phyloP scores from a whole-genome alignment of 2,329 filamentous ascomycete genomes.

The Chaetomium globosum region DNA sequence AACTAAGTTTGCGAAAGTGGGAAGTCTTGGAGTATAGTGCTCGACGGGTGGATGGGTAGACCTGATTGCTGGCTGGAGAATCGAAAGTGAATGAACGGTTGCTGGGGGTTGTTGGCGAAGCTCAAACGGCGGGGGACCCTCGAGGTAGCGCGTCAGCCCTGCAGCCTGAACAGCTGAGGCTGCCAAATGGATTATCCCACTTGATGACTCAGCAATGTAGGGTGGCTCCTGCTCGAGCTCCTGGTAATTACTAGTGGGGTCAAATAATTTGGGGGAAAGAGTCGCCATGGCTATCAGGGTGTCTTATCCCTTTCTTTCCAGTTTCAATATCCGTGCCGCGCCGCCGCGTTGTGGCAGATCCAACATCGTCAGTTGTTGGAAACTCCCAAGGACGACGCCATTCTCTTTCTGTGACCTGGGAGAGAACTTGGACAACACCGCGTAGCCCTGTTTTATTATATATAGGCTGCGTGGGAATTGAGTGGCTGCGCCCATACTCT shows the following conservation, averaged over 20 bases:
- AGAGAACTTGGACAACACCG: neutral
- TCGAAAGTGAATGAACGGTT: neutral
- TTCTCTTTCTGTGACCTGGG: neutral
- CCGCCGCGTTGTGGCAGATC: conserved; percentile 12
- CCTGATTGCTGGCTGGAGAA: neutral
- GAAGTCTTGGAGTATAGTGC: no score
- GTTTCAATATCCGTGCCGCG: conserved; percentile 1
- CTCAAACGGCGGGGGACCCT: conserved; percentile 11
- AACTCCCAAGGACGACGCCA: neutral
- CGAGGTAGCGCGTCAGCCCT: conserved; percentile 44
- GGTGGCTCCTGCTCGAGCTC: no score
- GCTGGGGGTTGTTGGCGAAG: conserved; percentile 15
- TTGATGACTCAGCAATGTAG: conserved; percentile 34
- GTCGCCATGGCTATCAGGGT: conserved; percentile 16
- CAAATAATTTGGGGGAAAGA: neutral
- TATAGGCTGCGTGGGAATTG: neutral
- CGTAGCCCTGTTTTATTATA: neutral
- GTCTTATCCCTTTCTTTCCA: neutral
- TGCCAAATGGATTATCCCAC: conserved; percentile 5
- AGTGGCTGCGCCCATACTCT: neutral
- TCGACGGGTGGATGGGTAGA: neutral
- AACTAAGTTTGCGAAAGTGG: neutral
- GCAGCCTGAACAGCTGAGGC: conserved; percentile 51
- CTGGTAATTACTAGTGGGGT: neutral
- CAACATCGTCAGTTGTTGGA: conserved; percentile 9